A percentile compares a stretch with the other conserved stretches of the same genome.
These are phyloP conservation scores for Entomortierella chlamydospora DNA, from an alignment of 192 early-diverging fungal species.

Conservation along the genomic window DNA sequence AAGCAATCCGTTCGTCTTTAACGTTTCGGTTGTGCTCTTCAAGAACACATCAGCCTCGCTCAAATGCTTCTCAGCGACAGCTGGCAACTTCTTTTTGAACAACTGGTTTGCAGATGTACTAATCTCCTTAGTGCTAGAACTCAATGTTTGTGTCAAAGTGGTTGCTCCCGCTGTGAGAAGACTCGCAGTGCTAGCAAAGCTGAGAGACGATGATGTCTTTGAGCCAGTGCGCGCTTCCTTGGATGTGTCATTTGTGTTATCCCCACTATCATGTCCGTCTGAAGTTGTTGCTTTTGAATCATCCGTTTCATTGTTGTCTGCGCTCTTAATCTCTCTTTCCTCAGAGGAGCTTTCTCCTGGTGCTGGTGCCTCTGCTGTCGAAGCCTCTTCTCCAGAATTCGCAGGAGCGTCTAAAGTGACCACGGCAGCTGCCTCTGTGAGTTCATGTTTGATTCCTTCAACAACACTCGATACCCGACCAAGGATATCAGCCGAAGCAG, in stretches of 20 bases:
- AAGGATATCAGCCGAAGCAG: conserved; percentile 29
- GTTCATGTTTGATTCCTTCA: conserved; percentile 41
- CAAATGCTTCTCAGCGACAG: conserved; percentile 35
- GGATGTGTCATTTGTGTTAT: not conserved
- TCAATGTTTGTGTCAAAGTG: conserved; percentile 28
- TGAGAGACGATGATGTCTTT: conserved; percentile 17
- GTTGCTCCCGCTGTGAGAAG: conserved; percentile 30
- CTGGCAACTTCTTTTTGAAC: conserved; percentile 38
- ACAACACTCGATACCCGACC: conserved; percentile 37
- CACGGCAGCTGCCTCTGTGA: conserved; percentile 37
- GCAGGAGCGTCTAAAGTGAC: conserved; percentile 12
- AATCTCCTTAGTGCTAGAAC: conserved; percentile 30
- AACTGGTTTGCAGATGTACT: conserved; percentile 41
- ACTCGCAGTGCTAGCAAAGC: conserved; percentile 35
- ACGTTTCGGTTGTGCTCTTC: conserved; percentile 46
- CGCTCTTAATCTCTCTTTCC: not conserved
- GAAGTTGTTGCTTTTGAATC: not conserved
- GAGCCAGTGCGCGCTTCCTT: not conserved
- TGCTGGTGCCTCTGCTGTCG: not conserved
- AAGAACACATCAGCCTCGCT: conserved; percentile 33
- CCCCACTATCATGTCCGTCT: not conserved
- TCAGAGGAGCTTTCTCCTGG: not conserved
- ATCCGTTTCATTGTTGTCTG: not conserved
- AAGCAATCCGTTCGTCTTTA: conserved; percentile 55
- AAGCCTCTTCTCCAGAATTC: not conserved